A percentile compares a stretch with the other conserved stretches of the same genome.
Evolutionary conservation across 2,329 filamentous ascomycete species (phyloP).

Genomic region (Fusarium fracticaudum): DNA sequence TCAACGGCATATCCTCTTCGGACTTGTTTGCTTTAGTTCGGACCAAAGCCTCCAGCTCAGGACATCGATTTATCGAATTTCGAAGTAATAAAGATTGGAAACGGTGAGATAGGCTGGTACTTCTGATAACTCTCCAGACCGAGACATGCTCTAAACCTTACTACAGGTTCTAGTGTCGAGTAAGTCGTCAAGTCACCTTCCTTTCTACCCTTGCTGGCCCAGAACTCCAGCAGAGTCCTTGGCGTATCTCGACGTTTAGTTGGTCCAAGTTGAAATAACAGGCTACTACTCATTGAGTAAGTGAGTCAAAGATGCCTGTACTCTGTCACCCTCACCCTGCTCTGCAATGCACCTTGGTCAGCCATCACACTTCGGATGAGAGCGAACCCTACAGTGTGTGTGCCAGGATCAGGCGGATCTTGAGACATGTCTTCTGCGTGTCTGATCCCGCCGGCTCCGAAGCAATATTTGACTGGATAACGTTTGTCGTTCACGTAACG

Average conservation of each 20-base stretch:
- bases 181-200: not conserved
- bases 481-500: not conserved
- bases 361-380: constrained; percentile 19
- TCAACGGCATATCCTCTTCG: not conserved
- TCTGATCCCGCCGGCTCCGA: constrained; percentile 9
- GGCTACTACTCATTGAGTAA: constrained; percentile 18
- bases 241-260: not conserved
- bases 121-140: not conserved
- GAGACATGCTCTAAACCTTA: constrained; percentile 1
- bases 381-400: not conserved
- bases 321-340: constrained; percentile 7
- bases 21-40: not conserved
- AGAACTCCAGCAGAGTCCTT: not conserved
- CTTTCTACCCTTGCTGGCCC: not conserved
- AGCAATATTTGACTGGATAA: not conserved
- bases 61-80: not conserved
- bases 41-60: not conserved
- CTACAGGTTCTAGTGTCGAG: not conserved
- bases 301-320: not conserved
- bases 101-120: not conserved
- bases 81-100: not conserved
- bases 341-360: constrained; percentile 21
- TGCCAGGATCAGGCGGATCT: not conserved
- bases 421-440: constrained; percentile 21
- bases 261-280: not conserved